Evolutionary conservation across 2,329 filamentous ascomycete genomes (phyloP), one percentile per base, ranked within the genome.

Genomic region (Fusarium haematococcum): DNA sequence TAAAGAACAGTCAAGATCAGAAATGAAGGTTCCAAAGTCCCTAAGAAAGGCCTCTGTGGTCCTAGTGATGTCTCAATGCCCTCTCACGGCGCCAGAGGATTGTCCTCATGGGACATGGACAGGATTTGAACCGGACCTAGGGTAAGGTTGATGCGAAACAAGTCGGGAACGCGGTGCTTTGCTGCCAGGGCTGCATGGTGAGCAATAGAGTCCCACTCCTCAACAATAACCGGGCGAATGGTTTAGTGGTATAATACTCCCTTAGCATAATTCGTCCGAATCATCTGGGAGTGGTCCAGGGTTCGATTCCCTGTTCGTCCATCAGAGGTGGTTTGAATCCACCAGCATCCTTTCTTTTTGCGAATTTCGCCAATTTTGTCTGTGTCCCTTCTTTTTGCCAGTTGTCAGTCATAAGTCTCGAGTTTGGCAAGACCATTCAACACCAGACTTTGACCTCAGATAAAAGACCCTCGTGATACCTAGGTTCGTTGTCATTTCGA

Each of bases 221-320:
- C 5, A 71, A 35, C n/a, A 69, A 71, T 4, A 70, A 67, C 35
- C 58, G 75, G 75, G 75, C 72, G 76, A 78, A 78, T 78, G 74
- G 75, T 77, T 77, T 77, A 77, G 75, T 77, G 75, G 75, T 77
- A 77, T 77, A 77, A 73, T 77, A 78, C 76, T 74, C 76, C 72
- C 76, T 75, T 78, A 78, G 76, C 76, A 78, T 74, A 11, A 63
- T 77, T 74, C 73, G 64, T 70, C 67, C 35, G 73, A 76, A 77
- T 70, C 30, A 67, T 65, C 58, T 77, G 75, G 75, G 75, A 77
- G 75, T 77, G 75, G 75, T 77, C 75, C 75, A 77, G 75, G 75
- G 75, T 77, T 77, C 75, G 75, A 77, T 77, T 77, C 75, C 75
- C 75, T 76, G 75, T 77, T 77, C 75, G 75, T 77, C 75, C 75